A percentile compares a stretch with the other conserved stretches of the same genome.
phyloP scores from a whole-genome alignment of 345 rosid species.

The Raphanus raphanistrum region DNA sequence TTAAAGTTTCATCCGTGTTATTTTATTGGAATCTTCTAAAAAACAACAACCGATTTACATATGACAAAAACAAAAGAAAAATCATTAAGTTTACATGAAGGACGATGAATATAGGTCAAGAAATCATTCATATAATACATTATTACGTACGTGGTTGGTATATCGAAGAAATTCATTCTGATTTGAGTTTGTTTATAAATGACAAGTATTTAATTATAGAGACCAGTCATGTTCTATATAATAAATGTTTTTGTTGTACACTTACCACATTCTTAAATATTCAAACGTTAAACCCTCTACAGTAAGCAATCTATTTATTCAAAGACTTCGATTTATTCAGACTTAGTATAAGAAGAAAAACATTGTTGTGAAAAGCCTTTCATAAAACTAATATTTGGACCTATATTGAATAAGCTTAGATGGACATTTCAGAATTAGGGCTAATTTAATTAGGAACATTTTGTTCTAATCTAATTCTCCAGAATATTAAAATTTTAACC shows the following conservation, averaged over 20 bases:
- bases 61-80: neutral
- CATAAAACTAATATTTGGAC: constrained; percentile 10
- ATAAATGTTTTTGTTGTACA: constrained; percentile 18
- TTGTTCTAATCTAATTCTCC: neutral
- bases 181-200: neutral
- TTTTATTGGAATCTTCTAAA: neutral
- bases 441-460: neutral
- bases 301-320: constrained; percentile 5
- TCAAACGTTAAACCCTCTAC: neutral
- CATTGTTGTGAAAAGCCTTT: neutral
- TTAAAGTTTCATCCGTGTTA: neutral
- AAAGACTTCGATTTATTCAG: constrained; percentile 3
- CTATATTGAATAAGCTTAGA: neutral
- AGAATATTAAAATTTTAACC: neutral
- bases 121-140: neutral
- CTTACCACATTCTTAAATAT: constrained; percentile 4
- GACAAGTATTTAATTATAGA: constrained; percentile 10
- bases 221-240: constrained; percentile 28
- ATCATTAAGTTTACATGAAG: neutral
- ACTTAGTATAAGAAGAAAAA: neutral
- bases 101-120: neutral
- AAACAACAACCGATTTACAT: neutral
- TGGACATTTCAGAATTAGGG: neutral
- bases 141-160: constrained; percentile 28
- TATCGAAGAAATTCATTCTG: constrained; percentile 13